phyloP scores from a whole-genome alignment of 192 early-diverging fungal species.

The Coemansia biformis region DNA sequence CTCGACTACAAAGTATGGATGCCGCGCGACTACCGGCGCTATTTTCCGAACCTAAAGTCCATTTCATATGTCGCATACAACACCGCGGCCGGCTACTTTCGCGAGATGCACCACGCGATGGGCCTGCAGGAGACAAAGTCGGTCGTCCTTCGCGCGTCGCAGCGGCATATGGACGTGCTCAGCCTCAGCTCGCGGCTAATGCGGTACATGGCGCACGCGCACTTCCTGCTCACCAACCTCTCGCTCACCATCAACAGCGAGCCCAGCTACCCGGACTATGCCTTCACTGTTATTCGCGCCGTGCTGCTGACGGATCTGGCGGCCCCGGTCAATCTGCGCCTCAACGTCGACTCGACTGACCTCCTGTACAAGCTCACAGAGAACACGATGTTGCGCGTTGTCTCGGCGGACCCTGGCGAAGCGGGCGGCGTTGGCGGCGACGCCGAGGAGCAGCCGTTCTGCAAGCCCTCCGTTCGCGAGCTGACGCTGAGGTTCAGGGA shows the following conservation, averaged over 20 bases:
- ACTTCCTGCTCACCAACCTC: slow-evolving; percentile 43
- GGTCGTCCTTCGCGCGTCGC: slow-evolving; percentile 43
- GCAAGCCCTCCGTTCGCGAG: slow-evolving; percentile 49
- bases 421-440: not conserved
- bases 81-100: slow-evolving; percentile 34
- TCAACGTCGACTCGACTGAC: slow-evolving; percentile 47
- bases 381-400: slow-evolving; percentile 40
- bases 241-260: slow-evolving; percentile 37
- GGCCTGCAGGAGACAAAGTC: slow-evolving; percentile 35
- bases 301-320: slow-evolving; percentile 47
- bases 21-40: slow-evolving; percentile 48
- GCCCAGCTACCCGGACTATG: slow-evolving; percentile 41
- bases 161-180: slow-evolving; percentile 44
- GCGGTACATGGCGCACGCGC: slow-evolving; percentile 52
- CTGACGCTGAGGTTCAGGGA: slow-evolving; percentile 42
- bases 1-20: slow-evolving; percentile 50
- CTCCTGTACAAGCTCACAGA: slow-evolving; percentile 49
- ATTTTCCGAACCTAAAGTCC: slow-evolving; percentile 38
- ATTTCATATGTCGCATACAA: slow-evolving; percentile 42
- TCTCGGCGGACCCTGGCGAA: slow-evolving; percentile 22
- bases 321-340: slow-evolving; percentile 37
- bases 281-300: slow-evolving; percentile 40
- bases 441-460: slow-evolving; percentile 34
- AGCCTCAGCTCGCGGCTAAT: slow-evolving; percentile 43
- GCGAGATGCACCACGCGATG: slow-evolving; percentile 49